Percentiles rank a stretch among this genome's conserved stretches.
Conservation (phyloP, 108 stramenopile species). For the Schizochytrium sp. region DNA sequence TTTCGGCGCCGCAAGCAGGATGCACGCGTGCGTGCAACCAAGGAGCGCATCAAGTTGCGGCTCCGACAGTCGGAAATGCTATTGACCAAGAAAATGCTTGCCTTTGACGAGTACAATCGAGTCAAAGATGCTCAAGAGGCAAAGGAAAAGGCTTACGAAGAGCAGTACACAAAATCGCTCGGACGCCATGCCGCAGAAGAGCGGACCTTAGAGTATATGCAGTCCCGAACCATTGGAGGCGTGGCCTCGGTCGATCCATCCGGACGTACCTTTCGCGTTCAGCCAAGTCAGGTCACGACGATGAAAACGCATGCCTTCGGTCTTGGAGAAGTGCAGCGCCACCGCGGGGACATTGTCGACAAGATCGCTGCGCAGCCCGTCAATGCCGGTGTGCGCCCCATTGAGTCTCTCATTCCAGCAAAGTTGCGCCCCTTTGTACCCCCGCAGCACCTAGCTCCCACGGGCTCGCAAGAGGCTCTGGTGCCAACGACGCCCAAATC, state of each 20-base stretch:
- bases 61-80: not conserved
- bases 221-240: slow-evolving; percentile 18
- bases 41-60: not conserved
- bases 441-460: not conserved
- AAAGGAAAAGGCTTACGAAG: slow-evolving; percentile 21
- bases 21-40: not conserved
- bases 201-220: slow-evolving; percentile 27
- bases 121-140: slow-evolving; percentile 5
- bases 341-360: not conserved
- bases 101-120: slow-evolving; percentile 20
- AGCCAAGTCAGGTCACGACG: slow-evolving; percentile 27
- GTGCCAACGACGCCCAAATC: not conserved
- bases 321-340: not conserved
- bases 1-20: slow-evolving; percentile 9
- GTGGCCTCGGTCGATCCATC: slow-evolving; percentile 30
- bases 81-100: slow-evolving; percentile 14
- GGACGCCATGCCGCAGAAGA: slow-evolving; percentile 30
- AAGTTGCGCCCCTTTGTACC: not conserved
- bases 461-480: not conserved
- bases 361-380: not conserved
- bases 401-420: not conserved
- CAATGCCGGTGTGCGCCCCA: not conserved
- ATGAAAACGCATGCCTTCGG: not conserved
- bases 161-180: not conserved
- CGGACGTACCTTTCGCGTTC: slow-evolving; percentile 25